Evolutionary conservation across 805 yeast genomes (phyloP).

Genomic region (Isabelozyma pseudorhagii): DNA sequence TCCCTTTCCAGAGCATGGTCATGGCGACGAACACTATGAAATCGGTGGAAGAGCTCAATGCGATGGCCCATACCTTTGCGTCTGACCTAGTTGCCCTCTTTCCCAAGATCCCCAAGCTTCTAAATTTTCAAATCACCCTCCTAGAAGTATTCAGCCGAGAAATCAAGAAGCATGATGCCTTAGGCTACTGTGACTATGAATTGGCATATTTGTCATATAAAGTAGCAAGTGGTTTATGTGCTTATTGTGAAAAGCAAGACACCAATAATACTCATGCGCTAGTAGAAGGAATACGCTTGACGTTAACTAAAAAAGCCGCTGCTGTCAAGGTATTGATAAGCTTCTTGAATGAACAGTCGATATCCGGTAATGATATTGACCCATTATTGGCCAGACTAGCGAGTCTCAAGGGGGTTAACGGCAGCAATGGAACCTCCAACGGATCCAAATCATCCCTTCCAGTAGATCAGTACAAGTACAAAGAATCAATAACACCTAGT

Average conservation of each 20-base stretch:
- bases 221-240: slow-evolving; percentile 10
- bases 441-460: not conserved
- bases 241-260: slow-evolving; percentile 2
- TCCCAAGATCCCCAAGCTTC: slow-evolving; percentile 13
- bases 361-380: slow-evolving; percentile 9
- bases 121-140: slow-evolving; percentile 26
- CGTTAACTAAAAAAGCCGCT: slow-evolving; percentile 12
- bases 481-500: slow-evolving; percentile 15
- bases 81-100: slow-evolving; percentile 6
- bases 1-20: not conserved
- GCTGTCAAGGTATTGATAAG: slow-evolving; percentile 5
- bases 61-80: slow-evolving; percentile 3
- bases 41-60: slow-evolving; percentile 1
- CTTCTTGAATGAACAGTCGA: slow-evolving; percentile 1
- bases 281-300: slow-evolving; percentile 9
- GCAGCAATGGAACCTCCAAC: not conserved
- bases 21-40: not conserved
- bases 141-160: slow-evolving; percentile 35
- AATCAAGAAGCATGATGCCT: slow-evolving; percentile 17
- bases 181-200: slow-evolving; percentile 38
- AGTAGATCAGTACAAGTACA: slow-evolving; percentile 7
- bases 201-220: slow-evolving; percentile 27
- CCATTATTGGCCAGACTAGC: slow-evolving; percentile 25
- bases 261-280: slow-evolving; percentile 14
- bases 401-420: slow-evolving; percentile 7